Evolutionary conservation across 225 moss, liverwort and hornwort species (phyloP).

Genomic region (Marchantia paleacea): DNA sequence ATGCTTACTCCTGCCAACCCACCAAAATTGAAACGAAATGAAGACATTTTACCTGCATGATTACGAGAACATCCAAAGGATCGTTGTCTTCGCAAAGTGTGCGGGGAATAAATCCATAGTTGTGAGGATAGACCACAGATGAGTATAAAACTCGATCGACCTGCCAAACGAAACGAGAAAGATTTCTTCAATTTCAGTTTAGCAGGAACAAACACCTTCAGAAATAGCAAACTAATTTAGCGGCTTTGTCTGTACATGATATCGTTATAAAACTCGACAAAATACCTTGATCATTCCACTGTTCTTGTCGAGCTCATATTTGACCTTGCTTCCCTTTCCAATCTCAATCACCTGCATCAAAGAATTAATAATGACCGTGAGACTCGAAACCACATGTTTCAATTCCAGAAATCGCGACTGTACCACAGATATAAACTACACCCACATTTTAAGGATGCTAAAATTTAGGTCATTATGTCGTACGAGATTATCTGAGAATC

Average conservation of each 20-base stretch:
- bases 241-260: too few species aligned
- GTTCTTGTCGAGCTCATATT: slow-evolving; percentile 37
- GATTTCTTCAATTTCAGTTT: not conserved
- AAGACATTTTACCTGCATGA: slow-evolving; percentile 46
- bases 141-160: slow-evolving; percentile 55
- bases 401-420: not conserved
- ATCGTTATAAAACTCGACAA: too few species aligned
- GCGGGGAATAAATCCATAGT: slow-evolving; percentile 57
- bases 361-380: not conserved
- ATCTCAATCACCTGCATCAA: slow-evolving; percentile 31
- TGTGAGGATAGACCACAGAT: slow-evolving; percentile 56
- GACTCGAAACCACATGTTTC: not conserved
- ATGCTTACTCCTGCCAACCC: not conserved
- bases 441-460: not conserved
- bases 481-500: not conserved
- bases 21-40: not conserved
- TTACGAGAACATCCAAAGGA: slow-evolving; percentile 54
- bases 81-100: slow-evolving; percentile 55
- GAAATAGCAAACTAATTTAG: too few species aligned
- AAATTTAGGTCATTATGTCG: not conserved
- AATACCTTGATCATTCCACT: slow-evolving; percentile 34
- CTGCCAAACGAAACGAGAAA: slow-evolving; percentile 18
- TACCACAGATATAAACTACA: too few species aligned
- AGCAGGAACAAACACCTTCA: not conserved
- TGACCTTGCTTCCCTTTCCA: slow-evolving; percentile 37